Base-by-base conservation (phyloP, 345 rosid species). In the Lumnitzera littorea region DNA sequence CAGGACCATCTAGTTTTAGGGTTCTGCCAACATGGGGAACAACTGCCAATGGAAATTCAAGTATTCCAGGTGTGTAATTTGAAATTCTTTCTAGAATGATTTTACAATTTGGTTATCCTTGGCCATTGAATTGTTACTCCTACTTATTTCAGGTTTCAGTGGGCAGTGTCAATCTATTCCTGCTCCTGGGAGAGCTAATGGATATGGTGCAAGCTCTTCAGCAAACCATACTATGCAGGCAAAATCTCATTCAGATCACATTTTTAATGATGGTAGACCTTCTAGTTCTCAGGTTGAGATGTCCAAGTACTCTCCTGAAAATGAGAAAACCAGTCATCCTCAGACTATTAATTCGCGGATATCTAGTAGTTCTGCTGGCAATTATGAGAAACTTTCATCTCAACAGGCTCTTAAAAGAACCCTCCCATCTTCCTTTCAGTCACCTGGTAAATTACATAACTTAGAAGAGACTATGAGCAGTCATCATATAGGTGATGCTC, bases 351-450 rank as follows among this genome's bases (percentile, higher is more conserved):
- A 81, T 72, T 74, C 84, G 2, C 78, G 71, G 62, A 75, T 79
- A 67, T 72, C 84, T 65, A 82, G 70, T 72, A 82, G 53, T 65
- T 65, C 74, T 63, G 78, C 62, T 62, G 56, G 62, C 53, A 84
- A 78, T 57, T 65, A 70, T 71, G 96, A 82, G 70, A 87, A 72
- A 56, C 56, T 73, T 67, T 67, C 87, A 25, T 84, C 91, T 48
- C 86, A 82, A 23, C 84, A 80, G 68, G 91, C 81, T 70, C 53
- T 77, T 46, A 80, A 70, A 73, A 80, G 91, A 77, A 77, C 80
- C 50, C 77, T 74, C 68, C 87, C 90, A 43, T 47, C 76, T 50
- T 57, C 87, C 63, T 24, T 78, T 59, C 75, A 43, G 65, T 67
- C 70, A 25, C 69, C 74, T 58, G 66, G 64, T 46, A 66, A 66